Conservation (phyloP, 2,329 filamentous ascomycete species). For the Aspergillus versicolor region DNA sequence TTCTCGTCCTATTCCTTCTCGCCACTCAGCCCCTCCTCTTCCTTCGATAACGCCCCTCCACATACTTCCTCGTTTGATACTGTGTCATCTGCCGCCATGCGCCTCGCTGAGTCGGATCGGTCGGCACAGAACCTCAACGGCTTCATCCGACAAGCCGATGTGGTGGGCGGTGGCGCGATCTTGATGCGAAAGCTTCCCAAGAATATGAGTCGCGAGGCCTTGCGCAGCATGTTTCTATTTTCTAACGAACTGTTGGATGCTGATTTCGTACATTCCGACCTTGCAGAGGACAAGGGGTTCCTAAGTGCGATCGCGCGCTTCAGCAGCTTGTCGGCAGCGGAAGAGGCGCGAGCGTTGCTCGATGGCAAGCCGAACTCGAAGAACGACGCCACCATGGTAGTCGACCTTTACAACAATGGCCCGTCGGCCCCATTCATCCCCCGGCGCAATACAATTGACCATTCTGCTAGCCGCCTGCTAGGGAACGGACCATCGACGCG, state of each 20-base stretch:
- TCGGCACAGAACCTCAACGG: constrained; percentile 37
- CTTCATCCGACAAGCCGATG: constrained; percentile 29
- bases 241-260: constrained; percentile 62
- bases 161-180: constrained; percentile 43
- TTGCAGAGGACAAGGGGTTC: constrained; percentile 57
- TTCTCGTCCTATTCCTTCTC: constrained; percentile 41
- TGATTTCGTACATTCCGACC: constrained; percentile 56
- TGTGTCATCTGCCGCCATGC: constrained; percentile 32
- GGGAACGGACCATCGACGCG: constrained; percentile 46
- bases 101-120: constrained; percentile 35
- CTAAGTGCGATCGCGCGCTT: constrained; percentile 61
- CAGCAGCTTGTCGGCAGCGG: constrained; percentile 55
- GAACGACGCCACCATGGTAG: constrained; percentile 59
- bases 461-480: constrained; percentile 39
- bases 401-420: constrained; percentile 52
- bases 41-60: constrained; percentile 31
- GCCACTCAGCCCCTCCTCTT: constrained; percentile 36
- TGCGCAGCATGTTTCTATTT: constrained; percentile 65
- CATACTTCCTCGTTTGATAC: constrained; percentile 33
- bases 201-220: constrained; percentile 57
- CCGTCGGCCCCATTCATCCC: constrained; percentile 31
- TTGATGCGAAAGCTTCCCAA: constrained; percentile 60
- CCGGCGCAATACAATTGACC: constrained; percentile 56
- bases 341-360: constrained; percentile 59
- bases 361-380: constrained; percentile 63